These are phyloP conservation scores for Colletotrichum sp. DNA, from an alignment of 2,329 filamentous ascomycete species.

Conservation along the genomic window DNA sequence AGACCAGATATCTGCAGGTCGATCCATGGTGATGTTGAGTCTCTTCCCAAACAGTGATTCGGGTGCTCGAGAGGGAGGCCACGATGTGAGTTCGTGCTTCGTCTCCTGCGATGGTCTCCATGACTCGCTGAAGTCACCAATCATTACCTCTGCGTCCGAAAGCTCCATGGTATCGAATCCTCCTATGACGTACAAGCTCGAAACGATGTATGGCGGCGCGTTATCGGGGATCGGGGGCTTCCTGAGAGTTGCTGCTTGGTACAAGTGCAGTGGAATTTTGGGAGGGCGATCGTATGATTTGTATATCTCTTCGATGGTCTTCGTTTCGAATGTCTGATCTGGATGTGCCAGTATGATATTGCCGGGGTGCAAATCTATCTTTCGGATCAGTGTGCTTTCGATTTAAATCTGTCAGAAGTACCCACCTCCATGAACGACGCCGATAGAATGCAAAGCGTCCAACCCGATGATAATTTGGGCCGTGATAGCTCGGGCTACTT, in stretches of 20 bases:
- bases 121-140: not conserved
- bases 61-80: not conserved
- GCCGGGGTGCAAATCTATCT: not conserved
- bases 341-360: not conserved
- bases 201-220: not conserved
- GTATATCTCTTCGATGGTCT: not conserved
- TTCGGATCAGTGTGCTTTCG: not conserved
- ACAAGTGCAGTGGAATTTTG: not conserved
- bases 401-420: not conserved
- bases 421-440: not conserved
- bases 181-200: fast-evolving
- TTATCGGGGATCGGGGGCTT: not conserved
- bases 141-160: not conserved
- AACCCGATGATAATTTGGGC: not conserved
- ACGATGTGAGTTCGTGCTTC: not conserved
- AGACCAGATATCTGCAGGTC: not conserved
- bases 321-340: not conserved
- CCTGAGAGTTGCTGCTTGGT: not conserved
- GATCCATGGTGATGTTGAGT: not conserved
- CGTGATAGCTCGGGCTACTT: not conserved
- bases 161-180: not conserved
- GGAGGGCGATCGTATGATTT: not conserved
- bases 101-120: not conserved
- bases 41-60: not conserved
- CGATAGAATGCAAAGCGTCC: not conserved